phyloP scores from a whole-genome alignment of 2,329 filamentous ascomycete genomes.

The Magnaporthiopsis incrustans region DNA sequence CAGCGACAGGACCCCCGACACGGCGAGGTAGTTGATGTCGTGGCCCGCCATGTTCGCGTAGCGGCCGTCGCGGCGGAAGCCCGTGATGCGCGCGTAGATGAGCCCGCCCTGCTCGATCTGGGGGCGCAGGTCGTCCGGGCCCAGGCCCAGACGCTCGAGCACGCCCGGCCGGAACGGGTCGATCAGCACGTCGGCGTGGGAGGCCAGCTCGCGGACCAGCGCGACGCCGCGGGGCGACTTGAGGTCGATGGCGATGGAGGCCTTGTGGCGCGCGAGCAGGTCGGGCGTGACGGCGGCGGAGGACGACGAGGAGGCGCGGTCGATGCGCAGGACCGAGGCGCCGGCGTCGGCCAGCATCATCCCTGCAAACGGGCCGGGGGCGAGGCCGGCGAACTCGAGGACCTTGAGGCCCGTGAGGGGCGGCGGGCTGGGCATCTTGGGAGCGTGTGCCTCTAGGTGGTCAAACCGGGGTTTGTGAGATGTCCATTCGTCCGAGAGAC shows the following conservation, averaged over 20 bases:
- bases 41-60: slow-evolving; percentile 88
- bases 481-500: too few relatives aligned
- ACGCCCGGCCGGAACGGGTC: slow-evolving; percentile 92
- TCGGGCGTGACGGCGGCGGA: slow-evolving; percentile 48
- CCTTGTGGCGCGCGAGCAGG: slow-evolving; percentile 71
- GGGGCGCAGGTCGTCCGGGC: slow-evolving; percentile 61
- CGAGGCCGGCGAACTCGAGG: slow-evolving; percentile 53
- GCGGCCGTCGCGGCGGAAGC: slow-evolving; percentile 78
- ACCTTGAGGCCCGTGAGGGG: slow-evolving; percentile 46
- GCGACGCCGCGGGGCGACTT: slow-evolving; percentile 56
- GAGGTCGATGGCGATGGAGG: slow-evolving; percentile 71
- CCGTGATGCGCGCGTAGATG: slow-evolving; percentile 79
- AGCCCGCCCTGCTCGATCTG: slow-evolving; percentile 35
- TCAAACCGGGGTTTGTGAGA: too few relatives aligned
- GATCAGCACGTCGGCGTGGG: slow-evolving; percentile 68
- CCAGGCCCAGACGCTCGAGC: slow-evolving; percentile 74
- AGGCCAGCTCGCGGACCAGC: slow-evolving; percentile 58
- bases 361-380: slow-evolving; percentile 76
- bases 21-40: slow-evolving; percentile 93
- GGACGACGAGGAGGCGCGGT: slow-evolving; percentile 41
- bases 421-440: slow-evolving; percentile 28
- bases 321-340: slow-evolving; percentile 79
- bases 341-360: slow-evolving; percentile 86
- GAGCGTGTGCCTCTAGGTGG: too few relatives aligned
- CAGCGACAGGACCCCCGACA: slow-evolving; percentile 70